Evolutionary conservation across 495 filamentous ascomycete species (phyloP).

Genomic region (Lasiosphaeria miniovina): DNA sequence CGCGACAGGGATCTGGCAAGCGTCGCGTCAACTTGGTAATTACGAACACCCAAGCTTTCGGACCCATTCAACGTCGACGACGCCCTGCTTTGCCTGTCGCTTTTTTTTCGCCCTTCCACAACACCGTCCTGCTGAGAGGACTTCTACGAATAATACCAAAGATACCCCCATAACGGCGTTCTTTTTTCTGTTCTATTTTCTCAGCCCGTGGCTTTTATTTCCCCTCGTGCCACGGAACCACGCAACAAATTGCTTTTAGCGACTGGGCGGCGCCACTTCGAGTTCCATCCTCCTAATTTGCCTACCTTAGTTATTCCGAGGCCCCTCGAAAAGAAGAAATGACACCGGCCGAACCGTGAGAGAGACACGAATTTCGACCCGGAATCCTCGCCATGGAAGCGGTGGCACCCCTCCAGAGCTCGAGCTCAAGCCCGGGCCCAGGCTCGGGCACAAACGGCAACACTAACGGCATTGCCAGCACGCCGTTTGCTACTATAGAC

Average conservation of each 20-base stretch:
- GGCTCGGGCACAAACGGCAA: neutral
- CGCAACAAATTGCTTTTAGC: neutral
- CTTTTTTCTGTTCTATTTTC: constrained; percentile 1
- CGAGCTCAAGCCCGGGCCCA: constrained; percentile 38
- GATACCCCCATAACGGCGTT: constrained; percentile 2
- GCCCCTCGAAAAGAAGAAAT: constrained; percentile 11
- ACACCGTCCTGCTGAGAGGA: neutral
- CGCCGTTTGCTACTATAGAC: constrained; percentile 47
- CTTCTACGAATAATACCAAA: neutral
- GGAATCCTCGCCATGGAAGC: constrained; percentile 42
- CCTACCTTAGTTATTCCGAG: constrained; percentile 6
- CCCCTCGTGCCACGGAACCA: neutral
- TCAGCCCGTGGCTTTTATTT: neutral
- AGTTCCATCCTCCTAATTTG: neutral
- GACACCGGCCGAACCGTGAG: constrained; percentile 15
- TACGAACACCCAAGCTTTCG: constrained; percentile 1
- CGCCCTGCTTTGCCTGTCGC: neutral
- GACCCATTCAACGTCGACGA: neutral
- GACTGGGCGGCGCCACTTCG: neutral
- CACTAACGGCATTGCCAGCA: constrained; percentile 39
- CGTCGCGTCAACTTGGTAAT: constrained; percentile 12
- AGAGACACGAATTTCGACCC: constrained; percentile 9
- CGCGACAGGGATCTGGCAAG: constrained; percentile 21
- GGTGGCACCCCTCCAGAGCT: constrained; percentile 39
- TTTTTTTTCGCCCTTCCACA: neutral